A percentile compares a stretch with the other conserved stretches of the same genome.
Evolutionary conservation across 75 land plant genomes (phyloP).

Genomic region (Pseudotsuga menziesii): DNA sequence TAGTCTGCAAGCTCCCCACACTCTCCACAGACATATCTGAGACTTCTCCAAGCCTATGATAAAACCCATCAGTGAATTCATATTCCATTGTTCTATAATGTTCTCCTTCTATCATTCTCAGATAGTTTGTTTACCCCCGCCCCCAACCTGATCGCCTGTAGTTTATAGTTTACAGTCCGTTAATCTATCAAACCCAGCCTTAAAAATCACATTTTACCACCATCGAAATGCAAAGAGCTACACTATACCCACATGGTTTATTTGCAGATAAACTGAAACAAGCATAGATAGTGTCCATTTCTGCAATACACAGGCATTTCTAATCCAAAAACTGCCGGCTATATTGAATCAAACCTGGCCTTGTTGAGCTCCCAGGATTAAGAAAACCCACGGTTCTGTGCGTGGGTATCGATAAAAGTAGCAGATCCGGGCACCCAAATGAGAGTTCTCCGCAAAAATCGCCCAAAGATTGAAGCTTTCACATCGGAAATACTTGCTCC

Average conservation of each 20-base stretch:
- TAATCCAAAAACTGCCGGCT: no score
- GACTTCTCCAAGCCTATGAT: constrained; percentile 50
- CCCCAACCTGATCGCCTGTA: neutral
- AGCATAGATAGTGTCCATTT: no score
- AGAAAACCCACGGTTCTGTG: neutral
- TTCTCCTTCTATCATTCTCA: constrained; percentile 5
- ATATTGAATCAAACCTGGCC: no score
- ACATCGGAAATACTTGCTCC: constrained; percentile 6
- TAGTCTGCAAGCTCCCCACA: constrained; percentile 42
- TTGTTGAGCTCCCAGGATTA: neutral
- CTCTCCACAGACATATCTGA: constrained; percentile 83
- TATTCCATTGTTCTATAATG: constrained; percentile 25
- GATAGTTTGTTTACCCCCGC: neutral
- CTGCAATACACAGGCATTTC: no score
- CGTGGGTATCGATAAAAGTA: neutral
- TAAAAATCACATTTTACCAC: neutral
- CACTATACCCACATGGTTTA: neutral
- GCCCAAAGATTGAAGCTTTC: neutral
- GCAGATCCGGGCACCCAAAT: constrained; percentile 7
- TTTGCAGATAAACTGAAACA: no score
- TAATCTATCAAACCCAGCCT: neutral
- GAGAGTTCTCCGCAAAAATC: neutral
- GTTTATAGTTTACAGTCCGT: neutral
- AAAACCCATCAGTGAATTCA: constrained; percentile 35
- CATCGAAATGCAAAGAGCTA: neutral